Base-by-base conservation (phyloP, 441 rosid genomes). In the Gossypium trilobum region DNA sequence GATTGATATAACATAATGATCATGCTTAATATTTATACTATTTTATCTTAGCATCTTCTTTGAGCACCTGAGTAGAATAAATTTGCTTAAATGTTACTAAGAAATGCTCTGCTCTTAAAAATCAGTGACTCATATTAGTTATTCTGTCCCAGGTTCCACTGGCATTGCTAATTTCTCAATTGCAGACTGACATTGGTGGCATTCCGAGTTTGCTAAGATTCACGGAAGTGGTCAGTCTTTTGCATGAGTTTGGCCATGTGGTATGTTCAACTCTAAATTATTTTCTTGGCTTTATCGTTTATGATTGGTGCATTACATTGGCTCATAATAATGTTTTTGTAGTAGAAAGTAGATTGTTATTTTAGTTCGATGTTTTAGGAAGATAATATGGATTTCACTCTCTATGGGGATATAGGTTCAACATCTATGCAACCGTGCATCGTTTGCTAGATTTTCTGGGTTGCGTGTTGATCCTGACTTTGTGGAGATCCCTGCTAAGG, bases 231-330 rank as follows among this genome's bases (percentile, higher is more conserved):
- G 94, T 92, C 78, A 90, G 80, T 75, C 85, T 92, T 85, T 89
- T 92, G 80, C 99, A 92, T 56, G 99, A 92, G 86, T 94, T 92
- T 75, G 91, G 97, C 75, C 99, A 94, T 83, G 94, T 90, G 95
- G 99, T 94, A 92, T 25, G 90, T 75, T 73, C 36, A 46, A 5
- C 17, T 8, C 11, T 56, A n/a, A 69, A 25, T 42, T 71, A 25
- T 59, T 9, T 71, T 58, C 16, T 79, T 71, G 22, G 39, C 4
- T 65, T 77, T 3, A 78, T 70, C 55, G 36, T 27, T 68, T 70
- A 57, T 70, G 19, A 25, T 66, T 66, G 56, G 61, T 74, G 46
- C 50, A 5, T 54, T 4, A 16, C 1, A 51, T 75, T 36, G 16
- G 10, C 71, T 33, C 22, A 72, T 23, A 5, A 11, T 16, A 63